Percentiles rank a stretch among this genome's conserved stretches.
These are phyloP conservation scores for Iris macrosiphon DNA, from an alignment of 106 monocot genomes.

Conservation along the genomic window DNA sequence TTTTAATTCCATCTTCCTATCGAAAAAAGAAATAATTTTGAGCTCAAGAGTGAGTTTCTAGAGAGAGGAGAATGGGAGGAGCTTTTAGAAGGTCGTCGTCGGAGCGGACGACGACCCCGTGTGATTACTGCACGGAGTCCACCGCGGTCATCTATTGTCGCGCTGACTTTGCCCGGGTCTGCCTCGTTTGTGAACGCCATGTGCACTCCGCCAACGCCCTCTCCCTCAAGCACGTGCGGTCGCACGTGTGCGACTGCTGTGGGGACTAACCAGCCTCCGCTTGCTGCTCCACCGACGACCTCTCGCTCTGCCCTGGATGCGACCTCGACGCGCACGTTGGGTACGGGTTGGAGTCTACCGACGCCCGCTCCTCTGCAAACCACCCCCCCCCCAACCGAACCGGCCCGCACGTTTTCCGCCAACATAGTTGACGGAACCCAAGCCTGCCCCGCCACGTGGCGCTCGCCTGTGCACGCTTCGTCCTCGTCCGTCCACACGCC, in stretches of 20 bases:
- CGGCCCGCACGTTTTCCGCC: no score
- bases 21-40: no score
- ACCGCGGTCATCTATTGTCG: slow-evolving; percentile 53
- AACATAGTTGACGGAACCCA: no score
- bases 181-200: slow-evolving; percentile 58
- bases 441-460: no score
- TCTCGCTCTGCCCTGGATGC: slow-evolving; percentile 60
- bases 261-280: slow-evolving; percentile 26
- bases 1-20: no score
- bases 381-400: no score
- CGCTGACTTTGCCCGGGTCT: slow-evolving; percentile 57
- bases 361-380: background rate
- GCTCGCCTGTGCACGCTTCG: no score
- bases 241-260: slow-evolving; percentile 60
- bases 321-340: slow-evolving; percentile 13
- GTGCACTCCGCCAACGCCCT: slow-evolving; percentile 71
- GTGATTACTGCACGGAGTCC: slow-evolving; percentile 58
- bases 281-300: slow-evolving; percentile 16
- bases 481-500: no score
- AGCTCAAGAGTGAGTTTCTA: no score
- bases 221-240: no score
- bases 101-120: slow-evolving; percentile 9
- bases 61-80: no score
- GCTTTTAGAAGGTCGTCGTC: background rate
- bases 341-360: background rate